Evolutionary conservation across 148 eudicot species (phyloP).

Genomic region (Fallopia convolvulus): DNA sequence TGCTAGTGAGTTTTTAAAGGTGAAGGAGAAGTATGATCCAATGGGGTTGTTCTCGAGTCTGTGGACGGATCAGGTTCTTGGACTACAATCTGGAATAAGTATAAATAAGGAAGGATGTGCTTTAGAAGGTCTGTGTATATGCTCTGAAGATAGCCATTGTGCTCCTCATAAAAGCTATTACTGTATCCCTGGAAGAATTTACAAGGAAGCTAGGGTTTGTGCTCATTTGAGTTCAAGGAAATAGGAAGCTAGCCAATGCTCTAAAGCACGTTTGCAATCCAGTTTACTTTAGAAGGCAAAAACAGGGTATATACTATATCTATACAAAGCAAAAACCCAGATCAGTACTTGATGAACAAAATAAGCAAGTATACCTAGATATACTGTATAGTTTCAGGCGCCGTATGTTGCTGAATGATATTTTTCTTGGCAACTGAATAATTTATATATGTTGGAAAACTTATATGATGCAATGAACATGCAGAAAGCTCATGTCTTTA

Average conservation of each 20-base stretch:
- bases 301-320: background rate
- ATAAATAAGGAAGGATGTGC: slow-evolving; percentile 58
- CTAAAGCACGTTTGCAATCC: too few species aligned
- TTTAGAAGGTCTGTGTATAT: slow-evolving; percentile 74
- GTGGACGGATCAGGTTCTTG: slow-evolving; percentile 72
- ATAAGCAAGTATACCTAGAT: background rate
- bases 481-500: too few species aligned
- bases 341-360: background rate
- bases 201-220: slow-evolving; percentile 65
- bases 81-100: slow-evolving; percentile 33
- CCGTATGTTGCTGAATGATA: too few species aligned
- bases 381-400: too few species aligned
- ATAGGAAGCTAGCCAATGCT: background rate
- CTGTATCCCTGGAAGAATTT: slow-evolving; percentile 58
- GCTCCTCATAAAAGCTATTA: slow-evolving; percentile 58
- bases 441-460: too few species aligned
- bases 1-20: slow-evolving; percentile 32
- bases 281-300: too few species aligned
- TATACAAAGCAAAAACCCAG: background rate
- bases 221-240: slow-evolving; percentile 9
- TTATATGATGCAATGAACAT: too few species aligned
- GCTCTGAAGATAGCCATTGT: slow-evolving; percentile 61
- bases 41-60: slow-evolving; percentile 59
- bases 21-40: slow-evolving; percentile 61
- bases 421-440: too few species aligned